Evolutionary conservation across 257 asterid genomes (phyloP).

Genomic region (Eustoma russellianum): DNA sequence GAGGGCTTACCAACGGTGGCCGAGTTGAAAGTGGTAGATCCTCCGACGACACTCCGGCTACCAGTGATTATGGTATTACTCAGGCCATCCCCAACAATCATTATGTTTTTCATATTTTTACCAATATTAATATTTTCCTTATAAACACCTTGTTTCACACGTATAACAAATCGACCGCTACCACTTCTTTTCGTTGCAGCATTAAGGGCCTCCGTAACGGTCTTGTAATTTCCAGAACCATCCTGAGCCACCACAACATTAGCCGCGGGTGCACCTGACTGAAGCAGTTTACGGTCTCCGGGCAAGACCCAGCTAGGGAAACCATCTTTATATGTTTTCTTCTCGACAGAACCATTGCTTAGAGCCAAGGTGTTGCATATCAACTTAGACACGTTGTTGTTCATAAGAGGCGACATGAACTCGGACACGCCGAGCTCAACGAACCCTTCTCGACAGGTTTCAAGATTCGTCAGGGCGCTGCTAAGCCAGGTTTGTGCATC

Average conservation of each 20-base stretch:
- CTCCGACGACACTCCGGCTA: conserved; percentile 57
- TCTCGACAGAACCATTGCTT: conserved; percentile 1
- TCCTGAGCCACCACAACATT: conserved; percentile 30
- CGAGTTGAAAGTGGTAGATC: conserved; percentile 62
- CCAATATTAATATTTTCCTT: conserved; percentile 23
- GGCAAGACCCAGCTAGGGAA: conserved; percentile 19
- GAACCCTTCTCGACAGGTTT: conserved; percentile 60
- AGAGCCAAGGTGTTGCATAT: conserved; percentile 40
- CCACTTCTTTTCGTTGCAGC: conserved; percentile 15
- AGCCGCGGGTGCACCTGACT: neutral
- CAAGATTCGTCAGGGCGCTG: conserved; percentile 56
- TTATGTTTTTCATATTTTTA: conserved; percentile 27
- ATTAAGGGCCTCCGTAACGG: conserved; percentile 20
- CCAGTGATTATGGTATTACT: conserved; percentile 50
- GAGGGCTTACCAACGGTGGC: conserved; percentile 50
- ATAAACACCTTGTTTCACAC: conserved; percentile 24
- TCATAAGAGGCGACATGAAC: conserved; percentile 29
- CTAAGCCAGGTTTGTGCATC: conserved; percentile 60
- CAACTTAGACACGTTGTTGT: conserved; percentile 34
- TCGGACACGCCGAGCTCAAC: conserved; percentile 31
- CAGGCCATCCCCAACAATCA: conserved; percentile 63
- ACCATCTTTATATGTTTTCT: neutral
- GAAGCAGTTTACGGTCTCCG: conserved; percentile 15
- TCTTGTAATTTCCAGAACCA: conserved; percentile 24
- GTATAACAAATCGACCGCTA: conserved; percentile 18